A percentile compares a stretch with the other conserved stretches of the same genome.
Evolutionary conservation across 306 rosid species (phyloP).

Genomic region (Trichosanthes cucumerina): DNA sequence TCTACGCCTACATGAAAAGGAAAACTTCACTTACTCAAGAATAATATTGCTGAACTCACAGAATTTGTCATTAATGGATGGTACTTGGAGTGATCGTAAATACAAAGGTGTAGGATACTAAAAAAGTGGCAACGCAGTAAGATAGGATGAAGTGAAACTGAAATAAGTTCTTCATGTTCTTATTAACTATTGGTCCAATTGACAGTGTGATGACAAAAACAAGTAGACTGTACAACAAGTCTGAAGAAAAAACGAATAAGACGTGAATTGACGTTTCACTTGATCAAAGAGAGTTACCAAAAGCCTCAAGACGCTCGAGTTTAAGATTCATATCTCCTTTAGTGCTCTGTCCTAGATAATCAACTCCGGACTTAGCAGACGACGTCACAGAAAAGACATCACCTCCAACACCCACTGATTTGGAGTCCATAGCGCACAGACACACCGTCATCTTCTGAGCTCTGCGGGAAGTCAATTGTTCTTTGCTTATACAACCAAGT

Average conservation of each 20-base stretch:
- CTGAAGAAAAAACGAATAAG: background rate
- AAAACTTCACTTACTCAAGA: background rate
- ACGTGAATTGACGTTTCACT: background rate
- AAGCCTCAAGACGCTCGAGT: constrained; percentile 55
- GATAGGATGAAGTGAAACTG: background rate
- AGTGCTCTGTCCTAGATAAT: constrained; percentile 87
- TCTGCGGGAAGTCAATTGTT: background rate
- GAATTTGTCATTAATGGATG: background rate
- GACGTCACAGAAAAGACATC: constrained; percentile 64
- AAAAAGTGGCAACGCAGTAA: background rate
- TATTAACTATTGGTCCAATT: background rate
- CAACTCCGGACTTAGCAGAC: constrained; percentile 55
- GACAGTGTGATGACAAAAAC: background rate
- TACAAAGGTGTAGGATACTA: background rate
- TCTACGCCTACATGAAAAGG: constrained; percentile 45
- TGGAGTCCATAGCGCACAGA: constrained; percentile 8
- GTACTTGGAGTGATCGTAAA: background rate
- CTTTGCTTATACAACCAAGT: background rate
- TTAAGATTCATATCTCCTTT: constrained; percentile 90
- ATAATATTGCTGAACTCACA: background rate
- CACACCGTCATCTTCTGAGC: background rate
- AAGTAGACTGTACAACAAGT: background rate
- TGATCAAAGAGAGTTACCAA: constrained; percentile 31
- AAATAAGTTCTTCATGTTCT: background rate
- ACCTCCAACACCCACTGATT: constrained; percentile 33